Base-by-base conservation (phyloP, 2,329 filamentous ascomycete genomes). In the Trichoderma cornu-damae region DNA sequence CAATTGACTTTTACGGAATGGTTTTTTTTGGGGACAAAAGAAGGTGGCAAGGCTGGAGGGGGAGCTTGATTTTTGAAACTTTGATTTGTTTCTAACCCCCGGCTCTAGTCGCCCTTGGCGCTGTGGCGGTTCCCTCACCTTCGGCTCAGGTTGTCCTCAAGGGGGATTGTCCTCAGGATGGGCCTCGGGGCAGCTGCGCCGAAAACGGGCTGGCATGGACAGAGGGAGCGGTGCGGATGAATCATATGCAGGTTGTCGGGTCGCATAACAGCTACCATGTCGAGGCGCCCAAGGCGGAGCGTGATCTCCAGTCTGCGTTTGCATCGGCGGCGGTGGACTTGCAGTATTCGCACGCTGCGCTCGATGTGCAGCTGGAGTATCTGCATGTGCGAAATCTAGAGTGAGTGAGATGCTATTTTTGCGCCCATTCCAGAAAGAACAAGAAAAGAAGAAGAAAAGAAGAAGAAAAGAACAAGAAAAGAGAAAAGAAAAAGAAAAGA, bases 191-290 rank as follows among this genome's bases (percentile, higher is more conserved):
- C 34, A 35, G 35, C 16, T 46, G 34, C 26, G 42, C 8, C 18
- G 16, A 12, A 2, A 54, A 48, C 1, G 42, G 49, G 34, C 35
- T 58, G 35, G 35, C 46, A 8, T 58, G 57, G 57, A 64, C 68
- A 12, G 40, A 62, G 14, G 59, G 61, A 20, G 58, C 60, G 14
- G 64, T 79, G 50, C 77, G 76, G 50, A 73, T 80, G 68, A 80
- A 80, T 64, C 75, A 80, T 46, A 74, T 79, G 46, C 77, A 80
- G 62, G 73, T 79, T 40, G 67, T 79, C 35, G 77, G 77, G 61
- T 78, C 77, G 0, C 77, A 80, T 64, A 80, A 80, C 65, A 76
- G 73, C 60, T 80, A 80, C 65, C 77, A 80, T 59, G 69, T 73
- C 37, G 77, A 80, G 60, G 67, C 75, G 22, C 68, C 69, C 2